phyloP scores from a whole-genome alignment of 2,329 filamentous ascomycete species.

The Emmonsiellopsis sp. region DNA sequence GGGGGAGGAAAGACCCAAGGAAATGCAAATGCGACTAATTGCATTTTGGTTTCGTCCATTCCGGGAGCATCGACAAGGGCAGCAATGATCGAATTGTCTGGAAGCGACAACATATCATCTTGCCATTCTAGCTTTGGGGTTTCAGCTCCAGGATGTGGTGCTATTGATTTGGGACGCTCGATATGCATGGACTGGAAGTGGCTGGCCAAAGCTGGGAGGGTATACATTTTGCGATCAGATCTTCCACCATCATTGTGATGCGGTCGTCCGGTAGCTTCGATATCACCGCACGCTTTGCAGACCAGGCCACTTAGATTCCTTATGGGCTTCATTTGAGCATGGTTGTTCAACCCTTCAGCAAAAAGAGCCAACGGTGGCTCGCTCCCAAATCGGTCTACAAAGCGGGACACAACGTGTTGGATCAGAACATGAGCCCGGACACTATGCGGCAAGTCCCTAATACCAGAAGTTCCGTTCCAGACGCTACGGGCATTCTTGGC shows the following conservation, averaged over 20 bases:
- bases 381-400: slow-evolving; percentile 48
- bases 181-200: slow-evolving; percentile 31
- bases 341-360: slow-evolving; percentile 48
- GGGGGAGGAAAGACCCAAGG: slow-evolving; percentile 29
- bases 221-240: slow-evolving; percentile 17
- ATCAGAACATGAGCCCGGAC: slow-evolving; percentile 56
- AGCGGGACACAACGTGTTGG: slow-evolving; percentile 51
- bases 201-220: slow-evolving; percentile 22
- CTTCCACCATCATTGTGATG: slow-evolving; percentile 8
- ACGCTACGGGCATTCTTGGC: slow-evolving; percentile 48
- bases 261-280: slow-evolving; percentile 6
- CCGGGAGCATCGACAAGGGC: slow-evolving; percentile 41
- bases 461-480: slow-evolving; percentile 51
- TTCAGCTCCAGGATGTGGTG: slow-evolving; percentile 14
- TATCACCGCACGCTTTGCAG: slow-evolving; percentile 44
- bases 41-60: slow-evolving; percentile 48
- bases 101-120: slow-evolving; percentile 52
- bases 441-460: slow-evolving; percentile 53
- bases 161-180: slow-evolving; percentile 16
- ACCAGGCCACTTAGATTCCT: slow-evolving; percentile 44
- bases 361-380: slow-evolving; percentile 50
- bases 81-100: slow-evolving; percentile 29
- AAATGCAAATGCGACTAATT: slow-evolving; percentile 43
- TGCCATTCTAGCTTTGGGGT: slow-evolving; percentile 43
- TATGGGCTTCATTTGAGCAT: slow-evolving; percentile 48